These are phyloP conservation scores for Aspergillus novoparasiticus DNA, from an alignment of 2,329 filamentous ascomycete species.

Conservation along the genomic window DNA sequence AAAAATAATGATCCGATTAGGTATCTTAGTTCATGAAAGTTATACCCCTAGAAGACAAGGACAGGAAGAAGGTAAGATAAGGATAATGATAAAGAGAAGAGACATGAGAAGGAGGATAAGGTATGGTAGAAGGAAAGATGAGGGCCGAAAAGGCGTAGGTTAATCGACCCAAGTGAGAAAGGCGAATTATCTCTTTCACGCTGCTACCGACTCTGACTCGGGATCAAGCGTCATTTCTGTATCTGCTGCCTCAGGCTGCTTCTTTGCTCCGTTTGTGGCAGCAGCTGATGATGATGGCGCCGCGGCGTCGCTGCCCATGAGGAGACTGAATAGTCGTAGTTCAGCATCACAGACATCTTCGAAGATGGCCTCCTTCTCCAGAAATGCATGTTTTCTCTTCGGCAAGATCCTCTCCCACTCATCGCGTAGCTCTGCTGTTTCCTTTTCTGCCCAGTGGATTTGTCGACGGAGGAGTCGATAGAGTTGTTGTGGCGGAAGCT, in stretches of 20 bases:
- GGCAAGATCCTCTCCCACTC: slow-evolving; percentile 44
- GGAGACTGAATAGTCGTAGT: slow-evolving; percentile 36
- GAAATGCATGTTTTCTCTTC: slow-evolving; percentile 43
- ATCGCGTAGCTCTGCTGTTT: slow-evolving; percentile 39
- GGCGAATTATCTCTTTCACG: background rate
- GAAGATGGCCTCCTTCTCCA: slow-evolving; percentile 47
- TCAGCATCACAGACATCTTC: slow-evolving; percentile 48
- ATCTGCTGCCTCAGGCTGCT: background rate
- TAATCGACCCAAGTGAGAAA: background rate
- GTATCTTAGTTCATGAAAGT: slow-evolving; percentile 3
- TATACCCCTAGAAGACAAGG: background rate
- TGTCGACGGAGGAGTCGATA: slow-evolving; percentile 50
- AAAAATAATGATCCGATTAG: background rate
- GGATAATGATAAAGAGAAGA: background rate
- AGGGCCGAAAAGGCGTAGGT: background rate
- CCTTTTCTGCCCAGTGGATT: slow-evolving; percentile 51
- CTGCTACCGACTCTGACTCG: slow-evolving; percentile 13
- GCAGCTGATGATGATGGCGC: background rate
- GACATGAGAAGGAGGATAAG: background rate
- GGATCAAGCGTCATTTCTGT: slow-evolving; percentile 9
- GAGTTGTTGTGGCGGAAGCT: slow-evolving; percentile 44
- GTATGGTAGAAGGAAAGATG: background rate
- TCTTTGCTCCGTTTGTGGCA: slow-evolving; percentile 23
- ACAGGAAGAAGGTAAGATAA: background rate
- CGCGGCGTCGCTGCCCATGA: slow-evolving; percentile 22